These are phyloP conservation scores for Ramularia collo-cygni DNA, from an alignment of 2,329 filamentous ascomycete species.

Conservation along the genomic window DNA sequence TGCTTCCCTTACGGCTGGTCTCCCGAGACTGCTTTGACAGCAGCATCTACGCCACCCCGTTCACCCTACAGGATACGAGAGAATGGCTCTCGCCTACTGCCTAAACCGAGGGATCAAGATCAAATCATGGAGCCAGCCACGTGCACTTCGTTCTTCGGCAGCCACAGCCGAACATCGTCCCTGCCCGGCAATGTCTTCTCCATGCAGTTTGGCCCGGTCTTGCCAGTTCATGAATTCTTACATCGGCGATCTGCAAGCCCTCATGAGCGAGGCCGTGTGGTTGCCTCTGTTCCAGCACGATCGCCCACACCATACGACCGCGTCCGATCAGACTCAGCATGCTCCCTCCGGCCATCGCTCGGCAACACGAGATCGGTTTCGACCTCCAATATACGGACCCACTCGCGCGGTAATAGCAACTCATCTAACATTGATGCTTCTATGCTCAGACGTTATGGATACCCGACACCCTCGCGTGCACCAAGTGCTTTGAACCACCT, in stretches of 20 bases:
- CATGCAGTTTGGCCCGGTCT: constrained; percentile 22
- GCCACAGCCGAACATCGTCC: constrained; percentile 24
- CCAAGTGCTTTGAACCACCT: constrained; percentile 31
- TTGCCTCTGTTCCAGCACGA: constrained; percentile 13
- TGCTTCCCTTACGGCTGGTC: constrained; percentile 25
- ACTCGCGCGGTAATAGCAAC: constrained; percentile 26
- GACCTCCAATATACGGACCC: constrained; percentile 22
- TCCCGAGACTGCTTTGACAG: constrained; percentile 26
- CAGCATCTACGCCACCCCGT: constrained; percentile 24
- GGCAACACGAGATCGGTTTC: constrained; percentile 23
- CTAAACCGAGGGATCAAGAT: constrained; percentile 25
- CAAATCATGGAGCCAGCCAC: constrained; percentile 20
- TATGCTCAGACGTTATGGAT: constrained; percentile 56
- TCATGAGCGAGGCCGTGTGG: constrained; percentile 10
- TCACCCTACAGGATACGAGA: constrained; percentile 26
- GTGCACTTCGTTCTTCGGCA: constrained; percentile 7
- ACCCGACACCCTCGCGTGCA: constrained; percentile 53
- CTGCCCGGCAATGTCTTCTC: constrained; percentile 23
- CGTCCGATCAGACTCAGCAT: constrained; percentile 14
- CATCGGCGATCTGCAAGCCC: constrained; percentile 23
- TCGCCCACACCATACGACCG: constrained; percentile 17
- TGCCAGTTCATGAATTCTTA: constrained; percentile 5
- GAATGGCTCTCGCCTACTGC: constrained; percentile 24
- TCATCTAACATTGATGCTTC: constrained; percentile 29
- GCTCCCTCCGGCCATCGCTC: constrained; percentile 19